Percentiles rank a stretch among this genome's conserved stretches.
Conservation (phyloP, 140 eudicot genomes). For the Ambrosia hybrid region DNA sequence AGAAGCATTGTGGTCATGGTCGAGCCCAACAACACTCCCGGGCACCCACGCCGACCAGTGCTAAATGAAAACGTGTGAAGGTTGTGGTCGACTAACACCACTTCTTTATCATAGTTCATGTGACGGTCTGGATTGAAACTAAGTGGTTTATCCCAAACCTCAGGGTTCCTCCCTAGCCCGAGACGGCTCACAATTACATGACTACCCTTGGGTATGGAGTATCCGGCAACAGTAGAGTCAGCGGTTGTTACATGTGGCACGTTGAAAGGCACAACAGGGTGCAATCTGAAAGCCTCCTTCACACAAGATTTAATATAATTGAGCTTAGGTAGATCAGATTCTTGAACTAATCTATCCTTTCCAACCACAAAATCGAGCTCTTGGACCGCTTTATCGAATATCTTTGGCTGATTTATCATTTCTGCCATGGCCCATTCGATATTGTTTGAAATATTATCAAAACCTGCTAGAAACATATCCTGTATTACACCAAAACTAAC, state of each 20-base stretch:
- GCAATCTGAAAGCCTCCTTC: conserved; percentile 6
- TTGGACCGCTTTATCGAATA: background rate
- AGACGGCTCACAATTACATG: background rate
- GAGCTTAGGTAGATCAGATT: background rate
- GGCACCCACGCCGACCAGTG: background rate
- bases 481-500: background rate
- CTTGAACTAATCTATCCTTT: conserved; percentile 1
- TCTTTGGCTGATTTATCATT: background rate
- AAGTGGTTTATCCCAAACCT: background rate
- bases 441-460: background rate
- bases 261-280: conserved; percentile 1
- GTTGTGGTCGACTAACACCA: background rate
- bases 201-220: conserved; percentile 5
- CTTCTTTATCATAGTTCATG: background rate
- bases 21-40: background rate
- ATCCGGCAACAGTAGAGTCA: background rate
- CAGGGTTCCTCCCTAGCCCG: conserved; percentile 1
- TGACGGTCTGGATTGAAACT: background rate
- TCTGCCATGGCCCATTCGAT: background rate
- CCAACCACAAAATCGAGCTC: background rate
- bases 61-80: background rate
- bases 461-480: background rate
- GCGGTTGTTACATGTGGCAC: background rate
- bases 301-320: background rate
- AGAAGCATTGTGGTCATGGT: background rate